Percentiles rank a stretch among this genome's conserved stretches.
Evolutionary conservation across 305 asterid species (phyloP).

Genomic region (Ilex paraguariensis): DNA sequence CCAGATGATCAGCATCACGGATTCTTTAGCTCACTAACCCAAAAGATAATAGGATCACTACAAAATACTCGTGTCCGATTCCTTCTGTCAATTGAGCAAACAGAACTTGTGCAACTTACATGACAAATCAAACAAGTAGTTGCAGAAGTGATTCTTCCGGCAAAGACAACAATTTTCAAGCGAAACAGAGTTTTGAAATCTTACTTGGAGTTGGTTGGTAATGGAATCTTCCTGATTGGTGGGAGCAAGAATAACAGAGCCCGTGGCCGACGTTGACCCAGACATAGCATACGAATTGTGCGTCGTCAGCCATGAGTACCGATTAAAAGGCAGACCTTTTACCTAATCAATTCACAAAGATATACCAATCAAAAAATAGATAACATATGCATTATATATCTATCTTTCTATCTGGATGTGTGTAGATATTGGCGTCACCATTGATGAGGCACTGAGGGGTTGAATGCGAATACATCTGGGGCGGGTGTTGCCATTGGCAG

Average conservation of each 20-base stretch:
- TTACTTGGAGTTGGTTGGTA: constrained; percentile 67
- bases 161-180: too few species aligned
- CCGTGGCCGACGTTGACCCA: constrained; percentile 56
- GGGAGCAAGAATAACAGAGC: constrained; percentile 67
- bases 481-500: constrained; percentile 61
- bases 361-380: not conserved
- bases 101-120: too few species aligned
- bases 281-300: constrained; percentile 83
- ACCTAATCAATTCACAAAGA: constrained; percentile 33
- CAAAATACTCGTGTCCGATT: too few species aligned
- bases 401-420: too few species aligned
- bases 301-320: constrained; percentile 92
- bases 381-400: too few species aligned
- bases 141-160: not conserved
- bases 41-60: too few species aligned
- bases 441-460: constrained; percentile 55
- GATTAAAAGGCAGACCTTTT: constrained; percentile 73
- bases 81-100: too few species aligned
- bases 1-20: too few species aligned
- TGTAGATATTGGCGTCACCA: constrained; percentile 23
- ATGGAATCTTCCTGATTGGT: constrained; percentile 83
- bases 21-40: too few species aligned
- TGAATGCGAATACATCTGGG: constrained; percentile 61
- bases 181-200: constrained; percentile 5
- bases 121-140: not conserved